A percentile compares a stretch with the other conserved stretches of the same genome.
These are phyloP conservation scores for Agarophyton chilense DNA, from an alignment of 23 red algal genomes.

Conservation along the genomic window DNA sequence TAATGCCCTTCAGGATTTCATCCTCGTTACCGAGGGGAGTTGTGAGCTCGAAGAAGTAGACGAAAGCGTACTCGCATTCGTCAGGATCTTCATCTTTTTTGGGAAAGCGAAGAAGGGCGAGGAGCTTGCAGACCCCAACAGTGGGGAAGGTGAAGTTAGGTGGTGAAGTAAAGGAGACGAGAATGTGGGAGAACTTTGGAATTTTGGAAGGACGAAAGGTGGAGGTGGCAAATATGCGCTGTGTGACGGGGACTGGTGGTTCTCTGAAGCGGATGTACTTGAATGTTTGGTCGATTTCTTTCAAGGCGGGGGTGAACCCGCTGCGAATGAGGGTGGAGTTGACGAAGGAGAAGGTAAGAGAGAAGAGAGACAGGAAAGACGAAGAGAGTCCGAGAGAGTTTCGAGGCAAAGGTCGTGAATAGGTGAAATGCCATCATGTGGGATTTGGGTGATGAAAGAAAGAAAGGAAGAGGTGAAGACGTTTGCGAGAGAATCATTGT, in stretches of 20 bases:
- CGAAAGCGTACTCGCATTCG: too few relatives aligned
- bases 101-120: too few relatives aligned
- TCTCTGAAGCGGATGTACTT: neutral
- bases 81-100: too few relatives aligned
- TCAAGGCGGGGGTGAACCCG: too few relatives aligned
- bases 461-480: neutral
- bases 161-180: neutral
- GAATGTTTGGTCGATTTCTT: too few relatives aligned
- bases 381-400: neutral
- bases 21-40: neutral
- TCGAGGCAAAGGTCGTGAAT: neutral
- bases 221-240: too few relatives aligned
- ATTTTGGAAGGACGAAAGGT: too few relatives aligned
- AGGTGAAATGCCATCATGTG: neutral
- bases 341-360: too few relatives aligned
- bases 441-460: neutral
- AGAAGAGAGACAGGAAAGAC: neutral
- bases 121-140: neutral
- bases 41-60: conserved; percentile 1
- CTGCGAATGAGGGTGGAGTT: too few relatives aligned
- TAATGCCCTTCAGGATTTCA: conserved; percentile 8
- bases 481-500: neutral
- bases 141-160: neutral
- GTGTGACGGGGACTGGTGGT: neutral
- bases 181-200: too few relatives aligned